Evolutionary conservation across 176 grass and related monocot species (phyloP).

Genomic region (Avena atlantica): DNA sequence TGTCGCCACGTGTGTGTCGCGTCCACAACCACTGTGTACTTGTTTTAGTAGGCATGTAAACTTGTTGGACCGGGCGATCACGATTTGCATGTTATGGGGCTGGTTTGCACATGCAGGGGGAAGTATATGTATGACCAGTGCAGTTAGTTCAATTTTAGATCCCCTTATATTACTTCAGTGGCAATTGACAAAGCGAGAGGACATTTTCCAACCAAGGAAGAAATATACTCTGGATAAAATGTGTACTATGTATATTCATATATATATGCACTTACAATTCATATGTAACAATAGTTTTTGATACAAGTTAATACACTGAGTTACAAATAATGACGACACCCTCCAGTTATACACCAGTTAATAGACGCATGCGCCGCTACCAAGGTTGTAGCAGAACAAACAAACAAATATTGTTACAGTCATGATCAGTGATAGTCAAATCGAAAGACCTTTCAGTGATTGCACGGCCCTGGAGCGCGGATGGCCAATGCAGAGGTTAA

Average conservation of each 20-base stretch:
- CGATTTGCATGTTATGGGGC: too few species aligned
- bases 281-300: constrained; percentile 39
- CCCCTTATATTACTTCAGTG: neutral
- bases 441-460: constrained; percentile 56
- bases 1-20: too few species aligned
- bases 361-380: constrained; percentile 27
- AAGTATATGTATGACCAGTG: too few species aligned
- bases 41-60: too few species aligned
- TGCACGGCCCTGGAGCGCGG: constrained; percentile 41
- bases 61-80: too few species aligned
- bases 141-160: neutral
- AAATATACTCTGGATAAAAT: neutral
- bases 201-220: neutral
- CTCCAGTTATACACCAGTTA: constrained; percentile 56
- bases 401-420: constrained; percentile 28
- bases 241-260: neutral
- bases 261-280: constrained; percentile 56
- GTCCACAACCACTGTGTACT: too few species aligned
- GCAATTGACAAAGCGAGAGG: neutral
- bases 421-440: constrained; percentile 30
- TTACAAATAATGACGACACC: constrained; percentile 37
- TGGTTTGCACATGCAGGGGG: too few species aligned
- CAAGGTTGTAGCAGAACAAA: constrained; percentile 31
- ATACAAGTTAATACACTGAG: constrained; percentile 45
- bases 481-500: constrained; percentile 57